A percentile compares a stretch with the other conserved stretches of the same genome.
Evolutionary conservation across 805 yeast genomes (phyloP).

Genomic region (Saturnispora hagleri): DNA sequence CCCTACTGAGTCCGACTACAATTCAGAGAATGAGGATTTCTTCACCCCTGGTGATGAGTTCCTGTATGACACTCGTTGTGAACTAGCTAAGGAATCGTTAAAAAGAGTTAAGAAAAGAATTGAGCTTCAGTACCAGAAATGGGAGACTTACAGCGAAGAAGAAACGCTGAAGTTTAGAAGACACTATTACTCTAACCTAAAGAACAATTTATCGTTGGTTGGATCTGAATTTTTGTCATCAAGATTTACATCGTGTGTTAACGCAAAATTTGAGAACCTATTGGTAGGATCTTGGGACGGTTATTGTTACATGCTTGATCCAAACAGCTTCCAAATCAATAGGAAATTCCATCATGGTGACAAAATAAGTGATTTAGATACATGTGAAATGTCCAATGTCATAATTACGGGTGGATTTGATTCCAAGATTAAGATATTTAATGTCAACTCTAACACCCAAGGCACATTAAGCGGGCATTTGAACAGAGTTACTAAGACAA

Average conservation of each 20-base stretch:
- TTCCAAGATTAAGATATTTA: conserved; percentile 25
- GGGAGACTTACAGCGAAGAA: conserved; percentile 24
- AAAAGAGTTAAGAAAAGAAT: conserved; percentile 36
- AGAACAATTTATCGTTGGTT: conserved; percentile 30
- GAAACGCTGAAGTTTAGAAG: conserved; percentile 14
- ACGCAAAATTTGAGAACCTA: conserved; percentile 35
- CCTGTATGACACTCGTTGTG: conserved; percentile 42
- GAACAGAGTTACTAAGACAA: conserved; percentile 48
- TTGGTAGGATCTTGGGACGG: conserved; percentile 88
- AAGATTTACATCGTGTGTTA: conserved; percentile 57
- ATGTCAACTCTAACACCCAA: neutral
- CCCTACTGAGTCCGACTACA: neutral
- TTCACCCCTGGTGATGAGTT: conserved; percentile 68
- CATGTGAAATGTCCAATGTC: conserved; percentile 30
- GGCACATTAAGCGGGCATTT: conserved; percentile 34
- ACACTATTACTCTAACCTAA: conserved; percentile 17
- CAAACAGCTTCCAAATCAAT: conserved; percentile 27
- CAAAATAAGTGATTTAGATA: conserved; percentile 62
- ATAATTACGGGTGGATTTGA: conserved; percentile 40
- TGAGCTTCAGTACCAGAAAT: conserved; percentile 23
- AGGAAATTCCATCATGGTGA: conserved; percentile 36
- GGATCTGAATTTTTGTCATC: conserved; percentile 68
- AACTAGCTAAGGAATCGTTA: conserved; percentile 46
- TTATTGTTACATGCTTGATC: conserved; percentile 40
- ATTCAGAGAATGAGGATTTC: conserved; percentile 60